Conservation (phyloP, 306 rosid genomes). For the Quercus gilva region DNA sequence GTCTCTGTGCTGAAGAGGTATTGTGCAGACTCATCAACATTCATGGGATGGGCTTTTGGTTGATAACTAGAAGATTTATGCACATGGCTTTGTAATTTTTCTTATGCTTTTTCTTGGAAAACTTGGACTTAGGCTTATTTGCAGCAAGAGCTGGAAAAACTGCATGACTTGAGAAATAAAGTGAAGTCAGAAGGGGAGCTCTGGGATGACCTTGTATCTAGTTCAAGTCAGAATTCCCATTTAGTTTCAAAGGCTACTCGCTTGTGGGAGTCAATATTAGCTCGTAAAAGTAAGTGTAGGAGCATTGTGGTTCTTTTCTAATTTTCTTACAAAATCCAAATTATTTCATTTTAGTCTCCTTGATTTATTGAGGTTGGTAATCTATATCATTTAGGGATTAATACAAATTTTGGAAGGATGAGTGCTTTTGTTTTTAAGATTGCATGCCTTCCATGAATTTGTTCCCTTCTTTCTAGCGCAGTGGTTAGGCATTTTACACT, state of each 20-base stretch:
- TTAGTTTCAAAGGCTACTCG: slow-evolving; percentile 97
- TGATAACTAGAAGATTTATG: slow-evolving; percentile 2
- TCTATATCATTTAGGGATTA: neutral
- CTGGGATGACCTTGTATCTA: slow-evolving; percentile 98
- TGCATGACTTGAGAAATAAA: slow-evolving; percentile 91
- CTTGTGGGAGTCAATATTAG: slow-evolving; percentile 94
- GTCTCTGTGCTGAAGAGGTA: slow-evolving; percentile 99
- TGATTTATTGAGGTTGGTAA: neutral
- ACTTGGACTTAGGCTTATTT: slow-evolving; percentile 77
- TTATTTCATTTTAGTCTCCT: slow-evolving; percentile 5
- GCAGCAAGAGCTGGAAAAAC: slow-evolving; percentile 98
- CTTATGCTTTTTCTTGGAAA: slow-evolving; percentile 23
- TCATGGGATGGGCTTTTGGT: slow-evolving; percentile 8
- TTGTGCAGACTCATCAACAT: slow-evolving; percentile 16
- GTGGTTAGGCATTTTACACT: neutral
- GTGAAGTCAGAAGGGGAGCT: slow-evolving; percentile 98
- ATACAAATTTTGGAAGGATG: neutral
- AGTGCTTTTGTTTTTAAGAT: neutral
- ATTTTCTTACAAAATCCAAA: slow-evolving; percentile 9
- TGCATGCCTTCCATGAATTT: neutral
- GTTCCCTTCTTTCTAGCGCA: neutral
- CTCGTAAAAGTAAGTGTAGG: slow-evolving; percentile 83
- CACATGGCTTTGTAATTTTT: neutral
- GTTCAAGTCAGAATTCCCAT: slow-evolving; percentile 98
- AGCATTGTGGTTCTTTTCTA: neutral